Base-by-base conservation (phyloP, 2,329 filamentous ascomycete genomes). In the Huntiella abstrusa region DNA sequence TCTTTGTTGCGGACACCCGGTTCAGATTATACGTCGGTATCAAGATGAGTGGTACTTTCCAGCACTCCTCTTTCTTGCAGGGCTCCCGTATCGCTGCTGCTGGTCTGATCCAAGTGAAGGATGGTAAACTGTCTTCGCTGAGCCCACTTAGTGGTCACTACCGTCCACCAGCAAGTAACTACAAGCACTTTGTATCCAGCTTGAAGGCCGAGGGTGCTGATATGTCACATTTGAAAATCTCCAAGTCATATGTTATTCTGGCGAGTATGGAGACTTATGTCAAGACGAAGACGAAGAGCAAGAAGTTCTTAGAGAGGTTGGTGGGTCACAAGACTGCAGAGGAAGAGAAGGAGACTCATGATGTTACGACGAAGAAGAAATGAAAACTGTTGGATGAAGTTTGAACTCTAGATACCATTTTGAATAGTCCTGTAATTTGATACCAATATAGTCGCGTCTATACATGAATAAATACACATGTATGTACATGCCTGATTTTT, bases 21-120 rank as follows among this genome's bases (percentile, higher is more conserved):
- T 91, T 87, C 59, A 75, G 83, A 1, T 67, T 94, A 0, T 94
- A 93, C 58, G 76, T 94, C 33, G 86, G 86, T 41, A 91, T 94
- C 64, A 94, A 95, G 57, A 76, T 83, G 58, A 80, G 77, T 3
- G 87, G 87, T 8, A 77, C 82, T 4, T 95, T 95, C 56, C 87
- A 94, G 55, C 87, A 94, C 60, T 87, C 80, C 10, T 91, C 83
- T 0, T 94, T 95, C 55, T 68, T 94, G 1, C 82, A 87, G 51
- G 87, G 86, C 17, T 72, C 78, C 7, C 75, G 86, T 10, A 86
- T 94, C 45, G 75, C 78, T 0, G 79, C 86, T 0, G 87, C 87
- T 3, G 87, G 87, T 0, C 65, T 88, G 19, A 85, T 94, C 58
- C 86, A 83, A 59, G 78, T 94, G 56, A 84, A 84, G 57, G 69